These are phyloP conservation scores for Canna indica DNA, from an alignment of 176 grass and related monocot genomes.

Conservation along the genomic window DNA sequence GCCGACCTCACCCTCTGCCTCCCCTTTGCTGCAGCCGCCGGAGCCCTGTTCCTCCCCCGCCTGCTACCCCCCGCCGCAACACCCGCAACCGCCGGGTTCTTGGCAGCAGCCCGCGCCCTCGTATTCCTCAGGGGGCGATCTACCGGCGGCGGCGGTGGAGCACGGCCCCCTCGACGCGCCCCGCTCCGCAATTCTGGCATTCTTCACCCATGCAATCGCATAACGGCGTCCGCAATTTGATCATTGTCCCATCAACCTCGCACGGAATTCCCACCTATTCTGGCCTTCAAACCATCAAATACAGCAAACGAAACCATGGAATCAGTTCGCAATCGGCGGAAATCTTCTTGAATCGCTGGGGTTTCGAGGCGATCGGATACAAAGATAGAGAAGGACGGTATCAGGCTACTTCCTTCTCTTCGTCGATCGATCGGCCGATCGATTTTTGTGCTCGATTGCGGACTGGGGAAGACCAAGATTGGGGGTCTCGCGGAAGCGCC, in stretches of 20 bases:
- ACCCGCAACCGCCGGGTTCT: not conserved
- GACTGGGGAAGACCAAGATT: not conserved
- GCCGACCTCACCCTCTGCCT: slow-evolving; percentile 4
- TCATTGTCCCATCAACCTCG: slow-evolving; percentile 6
- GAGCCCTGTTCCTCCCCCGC: slow-evolving; percentile 13
- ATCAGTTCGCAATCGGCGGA: not conserved
- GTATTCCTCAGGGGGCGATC: slow-evolving; percentile 30
- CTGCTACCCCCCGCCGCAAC: not conserved
- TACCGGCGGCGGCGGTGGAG: slow-evolving; percentile 23
- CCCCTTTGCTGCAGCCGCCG: slow-evolving; percentile 20
- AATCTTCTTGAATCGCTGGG: not conserved
- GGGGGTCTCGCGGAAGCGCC: not conserved
- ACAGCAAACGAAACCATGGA: not conserved
- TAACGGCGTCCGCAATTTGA: not conserved
- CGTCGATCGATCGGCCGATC: not conserved
- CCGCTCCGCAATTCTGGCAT: slow-evolving; percentile 21
- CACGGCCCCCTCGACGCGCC: slow-evolving; percentile 17
- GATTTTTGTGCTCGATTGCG: not conserved
- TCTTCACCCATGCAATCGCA: slow-evolving; percentile 26
- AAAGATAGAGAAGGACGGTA: not conserved
- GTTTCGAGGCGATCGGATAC: not conserved
- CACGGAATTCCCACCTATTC: not conserved
- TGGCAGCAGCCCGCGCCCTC: not conserved
- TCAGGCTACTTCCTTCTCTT: not conserved
- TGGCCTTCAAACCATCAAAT: not conserved